Conservation (phyloP, 2,329 filamentous ascomycete genomes). For the Colletotrichum sp. region DNA sequence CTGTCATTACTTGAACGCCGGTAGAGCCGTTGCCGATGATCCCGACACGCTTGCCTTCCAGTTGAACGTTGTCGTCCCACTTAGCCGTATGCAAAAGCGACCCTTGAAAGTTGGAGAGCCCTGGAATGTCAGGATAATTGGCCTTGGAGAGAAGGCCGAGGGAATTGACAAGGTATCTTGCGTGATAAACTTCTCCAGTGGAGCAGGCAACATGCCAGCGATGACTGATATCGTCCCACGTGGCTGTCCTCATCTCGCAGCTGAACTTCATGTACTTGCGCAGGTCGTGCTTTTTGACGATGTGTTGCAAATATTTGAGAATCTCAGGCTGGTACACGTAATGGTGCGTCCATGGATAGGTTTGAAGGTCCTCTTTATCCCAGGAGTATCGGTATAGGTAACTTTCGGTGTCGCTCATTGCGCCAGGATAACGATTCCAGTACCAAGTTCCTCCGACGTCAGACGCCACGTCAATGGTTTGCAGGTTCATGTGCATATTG, state of each 20-base stretch:
- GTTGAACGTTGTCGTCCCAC: background rate
- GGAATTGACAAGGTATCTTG: background rate
- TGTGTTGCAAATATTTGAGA: background rate
- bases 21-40: background rate
- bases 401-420: background rate
- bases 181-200: background rate
- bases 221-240: background rate
- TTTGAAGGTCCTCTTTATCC: background rate
- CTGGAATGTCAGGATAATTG: background rate
- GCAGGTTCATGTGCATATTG: background rate
- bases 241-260: background rate
- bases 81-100: background rate
- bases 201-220: background rate
- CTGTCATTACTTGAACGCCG: background rate
- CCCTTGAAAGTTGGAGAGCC: background rate
- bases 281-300: background rate
- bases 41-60: background rate
- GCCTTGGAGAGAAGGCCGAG: background rate
- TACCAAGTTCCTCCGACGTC: background rate
- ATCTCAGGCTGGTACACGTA: background rate
- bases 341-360: background rate
- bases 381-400: background rate
- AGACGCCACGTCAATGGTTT: background rate
- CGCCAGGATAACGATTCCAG: background rate
- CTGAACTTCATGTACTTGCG: background rate